Conservation (phyloP, 768 basidiomycete species). For the Amanita polypyramis region DNA sequence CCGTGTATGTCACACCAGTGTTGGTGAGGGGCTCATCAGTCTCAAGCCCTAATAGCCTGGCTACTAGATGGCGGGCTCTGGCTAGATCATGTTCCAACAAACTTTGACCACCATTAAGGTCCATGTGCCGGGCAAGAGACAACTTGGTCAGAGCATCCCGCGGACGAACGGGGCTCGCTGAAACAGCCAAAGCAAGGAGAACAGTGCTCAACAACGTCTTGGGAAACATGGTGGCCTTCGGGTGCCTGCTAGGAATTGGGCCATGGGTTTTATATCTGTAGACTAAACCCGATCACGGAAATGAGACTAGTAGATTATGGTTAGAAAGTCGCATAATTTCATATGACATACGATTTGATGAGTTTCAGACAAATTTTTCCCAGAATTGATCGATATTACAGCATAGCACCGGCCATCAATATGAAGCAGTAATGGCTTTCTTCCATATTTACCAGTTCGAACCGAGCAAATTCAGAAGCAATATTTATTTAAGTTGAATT, state of each 20-base stretch:
- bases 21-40: slow-evolving; percentile 21
- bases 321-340: too few relatives aligned
- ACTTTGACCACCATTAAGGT: slow-evolving; percentile 37
- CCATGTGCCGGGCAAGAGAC: slow-evolving; percentile 43
- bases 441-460: too few relatives aligned
- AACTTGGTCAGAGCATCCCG: slow-evolving; percentile 32
- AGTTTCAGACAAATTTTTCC: too few relatives aligned
- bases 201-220: slow-evolving; percentile 32
- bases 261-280: background rate
- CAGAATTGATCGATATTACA: too few relatives aligned
- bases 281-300: too few relatives aligned
- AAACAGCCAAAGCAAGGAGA: slow-evolving; percentile 34
- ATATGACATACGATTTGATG: too few relatives aligned
- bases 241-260: background rate
- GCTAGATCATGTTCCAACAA: slow-evolving; percentile 40
- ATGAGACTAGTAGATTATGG: background rate
- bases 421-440: too few relatives aligned
- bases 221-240: slow-evolving; percentile 23
- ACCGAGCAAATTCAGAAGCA: too few relatives aligned
- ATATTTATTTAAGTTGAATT: too few relatives aligned
- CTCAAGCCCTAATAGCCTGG: slow-evolving; percentile 17
- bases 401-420: too few relatives aligned
- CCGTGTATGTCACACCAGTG: slow-evolving; percentile 32
- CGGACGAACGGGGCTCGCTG: slow-evolving; percentile 34
- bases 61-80: slow-evolving; percentile 35